These are phyloP conservation scores for Aspergillus cejpii DNA, from an alignment of 2,329 filamentous ascomycete species.

Conservation along the genomic window DNA sequence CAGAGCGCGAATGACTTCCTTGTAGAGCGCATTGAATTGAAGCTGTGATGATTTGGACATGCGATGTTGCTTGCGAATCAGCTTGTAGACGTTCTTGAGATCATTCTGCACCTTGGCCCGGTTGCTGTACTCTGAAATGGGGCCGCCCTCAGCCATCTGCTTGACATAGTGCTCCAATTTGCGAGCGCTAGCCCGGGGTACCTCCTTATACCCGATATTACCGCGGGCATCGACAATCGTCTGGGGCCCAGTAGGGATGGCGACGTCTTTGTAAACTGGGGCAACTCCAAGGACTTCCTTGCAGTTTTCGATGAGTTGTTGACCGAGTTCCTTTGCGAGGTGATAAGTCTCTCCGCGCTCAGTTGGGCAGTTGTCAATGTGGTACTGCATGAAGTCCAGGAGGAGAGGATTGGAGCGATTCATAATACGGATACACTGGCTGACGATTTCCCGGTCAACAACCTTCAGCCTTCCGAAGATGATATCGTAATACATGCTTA, in stretches of 20 bases:
- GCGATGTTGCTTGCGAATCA: constrained; percentile 97
- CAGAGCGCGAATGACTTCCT: constrained; percentile 86
- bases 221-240: constrained; percentile 89
- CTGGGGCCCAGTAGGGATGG: constrained; percentile 81
- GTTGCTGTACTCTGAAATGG: constrained; percentile 98
- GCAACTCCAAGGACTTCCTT: constrained; percentile 77
- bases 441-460: constrained; percentile 95
- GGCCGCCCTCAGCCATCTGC: constrained; percentile 97
- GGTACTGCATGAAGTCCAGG: constrained; percentile 98
- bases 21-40: constrained; percentile 92
- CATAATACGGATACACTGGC: constrained; percentile 98
- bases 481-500: constrained; percentile 98
- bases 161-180: constrained; percentile 98
- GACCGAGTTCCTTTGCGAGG: constrained; percentile 89
- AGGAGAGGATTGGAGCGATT: constrained; percentile 94
- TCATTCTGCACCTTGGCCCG: constrained; percentile 97
- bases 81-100: constrained; percentile 88
- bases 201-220: constrained; percentile 86
- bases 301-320: constrained; percentile 95
- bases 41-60: constrained; percentile 92
- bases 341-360: constrained; percentile 96
- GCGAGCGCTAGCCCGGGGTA: constrained; percentile 77
- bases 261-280: constrained; percentile 94
- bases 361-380: constrained; percentile 97
- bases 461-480: constrained; percentile 92